Conservation (phyloP, 2,329 filamentous ascomycete genomes). For the Colletotrichum lindemuthianum region DNA sequence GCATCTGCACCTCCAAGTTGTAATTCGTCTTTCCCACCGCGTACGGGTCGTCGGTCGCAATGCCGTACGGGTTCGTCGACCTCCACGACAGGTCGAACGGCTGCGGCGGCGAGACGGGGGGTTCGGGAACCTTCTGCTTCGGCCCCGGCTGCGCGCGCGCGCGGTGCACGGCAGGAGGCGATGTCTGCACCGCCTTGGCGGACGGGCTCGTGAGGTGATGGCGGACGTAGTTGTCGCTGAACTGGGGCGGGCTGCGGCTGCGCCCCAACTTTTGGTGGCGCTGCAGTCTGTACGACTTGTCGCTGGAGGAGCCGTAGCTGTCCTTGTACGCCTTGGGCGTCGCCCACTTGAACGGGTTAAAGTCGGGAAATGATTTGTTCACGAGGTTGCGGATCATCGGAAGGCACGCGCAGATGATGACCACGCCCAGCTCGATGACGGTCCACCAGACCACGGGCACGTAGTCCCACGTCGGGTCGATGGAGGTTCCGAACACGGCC, state of each 20-base stretch:
- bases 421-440: conserved; percentile 38
- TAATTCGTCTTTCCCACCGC: conserved; percentile 27
- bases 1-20: conserved; percentile 23
- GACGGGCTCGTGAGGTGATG: conserved; percentile 10
- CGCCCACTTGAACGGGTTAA: conserved; percentile 15
- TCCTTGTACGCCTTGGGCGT: conserved; percentile 8
- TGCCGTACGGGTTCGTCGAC: conserved; percentile 24
- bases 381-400: conserved; percentile 38
- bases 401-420: conserved; percentile 41
- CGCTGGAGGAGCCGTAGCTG: conserved; percentile 11
- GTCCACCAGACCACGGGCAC: conserved; percentile 41
- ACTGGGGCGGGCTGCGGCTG: conserved; percentile 14
- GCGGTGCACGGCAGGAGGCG: not conserved
- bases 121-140: conserved; percentile 7
- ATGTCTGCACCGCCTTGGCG: not conserved
- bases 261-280: conserved; percentile 21
- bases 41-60: not conserved
- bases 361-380: conserved; percentile 21
- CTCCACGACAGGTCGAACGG: conserved; percentile 29
- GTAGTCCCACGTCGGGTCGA: conserved; percentile 36
- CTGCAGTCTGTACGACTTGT: conserved; percentile 8
- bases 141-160: conserved; percentile 14
- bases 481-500: conserved; percentile 33
- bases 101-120: conserved; percentile 6
- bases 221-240: conserved; percentile 29